These are phyloP conservation scores for Phytophthora fragariae DNA, from an alignment of 352 stramenopile genomes.

Conservation along the genomic window DNA sequence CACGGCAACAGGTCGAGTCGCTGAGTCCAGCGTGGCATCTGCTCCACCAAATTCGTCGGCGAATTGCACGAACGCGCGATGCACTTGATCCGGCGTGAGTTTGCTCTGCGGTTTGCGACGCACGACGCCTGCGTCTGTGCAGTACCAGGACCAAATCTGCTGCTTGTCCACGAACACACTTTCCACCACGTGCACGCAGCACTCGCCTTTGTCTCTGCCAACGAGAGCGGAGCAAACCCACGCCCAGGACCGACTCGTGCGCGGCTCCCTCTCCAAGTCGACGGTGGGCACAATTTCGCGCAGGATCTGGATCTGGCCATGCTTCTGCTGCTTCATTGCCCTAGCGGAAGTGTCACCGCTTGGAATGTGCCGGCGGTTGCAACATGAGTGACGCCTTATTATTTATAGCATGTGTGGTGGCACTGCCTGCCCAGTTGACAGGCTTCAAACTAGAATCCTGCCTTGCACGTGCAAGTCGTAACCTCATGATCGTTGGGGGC, in stretches of 20 bases:
- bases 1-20: slow-evolving; percentile 49
- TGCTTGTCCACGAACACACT: slow-evolving; percentile 80
- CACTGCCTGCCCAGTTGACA: too few species aligned
- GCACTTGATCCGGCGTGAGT: slow-evolving; percentile 52
- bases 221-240: slow-evolving; percentile 78
- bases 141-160: slow-evolving; percentile 86
- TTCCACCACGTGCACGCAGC: slow-evolving; percentile 62
- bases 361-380: slow-evolving; percentile 27
- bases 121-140: slow-evolving; percentile 55
- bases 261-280: slow-evolving; percentile 54
- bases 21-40: slow-evolving; percentile 18
- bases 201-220: slow-evolving; percentile 65
- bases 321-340: slow-evolving; percentile 30
- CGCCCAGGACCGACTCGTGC: slow-evolving; percentile 62
- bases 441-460: too few species aligned
- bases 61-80: slow-evolving; percentile 48
- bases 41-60: slow-evolving; percentile 13
- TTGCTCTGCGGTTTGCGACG: slow-evolving; percentile 67
- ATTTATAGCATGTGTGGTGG: slow-evolving; percentile 21
- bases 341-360: background rate
- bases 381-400: slow-evolving; percentile 12
- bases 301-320: slow-evolving; percentile 54
- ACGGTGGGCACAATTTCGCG: slow-evolving; percentile 61
- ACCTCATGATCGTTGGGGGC: too few species aligned
- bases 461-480: too few species aligned